Conservation (phyloP, 345 rosid species). For the Arabis alpina region DNA sequence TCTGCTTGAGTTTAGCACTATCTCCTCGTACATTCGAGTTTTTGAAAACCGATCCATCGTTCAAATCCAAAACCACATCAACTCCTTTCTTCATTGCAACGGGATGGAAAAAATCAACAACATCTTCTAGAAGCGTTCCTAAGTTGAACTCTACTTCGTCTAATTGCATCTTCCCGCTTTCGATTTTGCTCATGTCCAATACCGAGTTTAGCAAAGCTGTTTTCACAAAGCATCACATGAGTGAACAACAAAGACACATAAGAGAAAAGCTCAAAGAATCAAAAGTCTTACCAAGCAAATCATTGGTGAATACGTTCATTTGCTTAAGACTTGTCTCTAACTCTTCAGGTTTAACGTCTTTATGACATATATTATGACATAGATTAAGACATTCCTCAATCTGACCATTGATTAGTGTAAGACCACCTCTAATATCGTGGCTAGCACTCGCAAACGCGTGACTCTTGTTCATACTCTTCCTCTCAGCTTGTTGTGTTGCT, state of each 20-base stretch:
- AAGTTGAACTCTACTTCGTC: slow-evolving; percentile 72
- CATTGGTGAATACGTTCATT: slow-evolving; percentile 56
- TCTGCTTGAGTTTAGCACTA: slow-evolving; percentile 61
- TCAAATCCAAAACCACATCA: slow-evolving; percentile 66
- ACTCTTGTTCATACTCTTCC: slow-evolving; percentile 79
- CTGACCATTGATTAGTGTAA: slow-evolving; percentile 64
- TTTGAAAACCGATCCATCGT: slow-evolving; percentile 58
- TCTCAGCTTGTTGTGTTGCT: slow-evolving; percentile 71
- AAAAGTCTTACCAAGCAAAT: slow-evolving; percentile 57
- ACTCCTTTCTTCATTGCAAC: slow-evolving; percentile 66
- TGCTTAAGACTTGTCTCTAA: slow-evolving; percentile 48
- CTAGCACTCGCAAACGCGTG: slow-evolving; percentile 72
- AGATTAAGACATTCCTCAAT: slow-evolving; percentile 48
- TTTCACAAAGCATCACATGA: slow-evolving; percentile 4
- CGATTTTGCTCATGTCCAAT: slow-evolving; percentile 83
- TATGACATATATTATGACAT: too few relatives aligned
- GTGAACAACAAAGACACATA: too few relatives aligned
- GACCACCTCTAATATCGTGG: slow-evolving; percentile 72
- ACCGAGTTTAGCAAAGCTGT: slow-evolving; percentile 66
- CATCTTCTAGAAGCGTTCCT: slow-evolving; percentile 60
- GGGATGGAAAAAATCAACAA: slow-evolving; percentile 61
- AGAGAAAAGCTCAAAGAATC: too few relatives aligned
- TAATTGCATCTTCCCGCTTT: slow-evolving; percentile 77
- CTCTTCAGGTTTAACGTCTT: neutral
- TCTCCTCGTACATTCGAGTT: slow-evolving; percentile 62